These are phyloP conservation scores for Mycena venus DNA, from an alignment of 768 basidiomycete genomes.

Conservation along the genomic window DNA sequence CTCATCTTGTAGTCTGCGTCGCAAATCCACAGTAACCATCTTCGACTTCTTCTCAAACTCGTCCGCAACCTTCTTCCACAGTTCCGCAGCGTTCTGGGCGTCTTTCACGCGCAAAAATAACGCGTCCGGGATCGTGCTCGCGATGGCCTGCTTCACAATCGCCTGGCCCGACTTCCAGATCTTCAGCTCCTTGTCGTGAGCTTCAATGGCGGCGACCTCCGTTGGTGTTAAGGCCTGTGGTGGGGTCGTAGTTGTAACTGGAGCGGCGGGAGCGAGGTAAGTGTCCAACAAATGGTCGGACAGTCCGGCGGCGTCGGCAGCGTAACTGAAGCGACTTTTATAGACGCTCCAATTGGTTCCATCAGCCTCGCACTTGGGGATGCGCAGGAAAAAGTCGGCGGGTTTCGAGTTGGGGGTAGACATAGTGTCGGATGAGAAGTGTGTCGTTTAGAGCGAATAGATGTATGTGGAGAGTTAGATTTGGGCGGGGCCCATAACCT, in stretches of 20 bases:
- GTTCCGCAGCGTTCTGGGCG: background rate
- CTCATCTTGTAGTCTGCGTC: slow-evolving; percentile 35
- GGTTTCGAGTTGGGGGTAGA: too few relatives aligned
- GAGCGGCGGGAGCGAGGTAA: too few relatives aligned
- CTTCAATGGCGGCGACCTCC: background rate
- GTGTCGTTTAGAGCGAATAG: too few relatives aligned
- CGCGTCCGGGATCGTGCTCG: background rate
- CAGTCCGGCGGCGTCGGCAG: too few relatives aligned
- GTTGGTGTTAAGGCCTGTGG: too few relatives aligned
- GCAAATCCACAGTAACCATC: slow-evolving; percentile 40
- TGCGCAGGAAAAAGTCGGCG: background rate
- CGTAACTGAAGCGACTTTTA: too few relatives aligned
- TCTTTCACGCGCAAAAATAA: slow-evolving; percentile 36
- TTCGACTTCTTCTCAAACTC: slow-evolving; percentile 38
- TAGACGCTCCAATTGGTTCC: background rate
- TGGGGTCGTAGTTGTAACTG: too few relatives aligned
- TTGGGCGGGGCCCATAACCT: too few relatives aligned
- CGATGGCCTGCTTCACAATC: slow-evolving; percentile 27
- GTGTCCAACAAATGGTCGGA: too few relatives aligned
- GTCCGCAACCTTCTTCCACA: slow-evolving; percentile 37
- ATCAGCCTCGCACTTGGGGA: background rate
- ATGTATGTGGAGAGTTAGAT: too few relatives aligned
- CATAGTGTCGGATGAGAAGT: too few relatives aligned
- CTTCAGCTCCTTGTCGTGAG: slow-evolving; percentile 20
- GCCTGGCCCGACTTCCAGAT: slow-evolving; percentile 34